Evolutionary conservation across 73 alveolate genomes (phyloP), one percentile per base, ranked within the genome.

Genomic region (Paramecium caudatum): DNA sequence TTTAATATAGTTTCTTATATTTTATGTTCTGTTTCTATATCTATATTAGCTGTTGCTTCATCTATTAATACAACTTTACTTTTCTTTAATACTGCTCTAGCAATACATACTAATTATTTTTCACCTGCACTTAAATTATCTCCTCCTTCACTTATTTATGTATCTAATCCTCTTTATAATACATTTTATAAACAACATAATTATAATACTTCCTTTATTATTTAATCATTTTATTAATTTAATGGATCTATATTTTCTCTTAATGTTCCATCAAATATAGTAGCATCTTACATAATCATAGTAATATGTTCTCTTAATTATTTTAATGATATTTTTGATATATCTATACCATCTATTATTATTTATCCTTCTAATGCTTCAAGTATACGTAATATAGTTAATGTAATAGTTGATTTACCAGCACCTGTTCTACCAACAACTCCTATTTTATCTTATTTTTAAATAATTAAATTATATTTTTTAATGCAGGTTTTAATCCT

Each of bases 401-500:
- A 82, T 68, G 98, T 84, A 19, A 97, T 82, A 0, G 99, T 97
- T 25, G 98, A 92, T 90, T 97, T 97, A n/a, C 99, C 99, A 23
- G 98, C 97, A 5, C 99, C 99, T 21, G 99, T 96, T 90, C 99
- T 93, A 6, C 99, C 99, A 9, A 95, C 98, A 12, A 97, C 97
- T 27, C 99, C 99, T 1, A 97, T 82, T 92, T 97, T 96, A 86
- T 96, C 98, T 10, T 97, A 94, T 3, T 96, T 80, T 13, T 93
- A 74, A 21, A 95, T 95, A 4, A 68, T 21, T 12, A 91, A 34
- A 13, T 90, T 21, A 95, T 17, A 49, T 91, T 91, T 27, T 88
- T 94, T 69, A 95, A 80, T 0, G 94, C 96, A 33, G 94, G 90
- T 36, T 90, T 92, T 25, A 96, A 93, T 82, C 92, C 94, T 63